Evolutionary conservation across 768 basidiomycete genomes (phyloP).

Genomic region (Daedalea quercina): DNA sequence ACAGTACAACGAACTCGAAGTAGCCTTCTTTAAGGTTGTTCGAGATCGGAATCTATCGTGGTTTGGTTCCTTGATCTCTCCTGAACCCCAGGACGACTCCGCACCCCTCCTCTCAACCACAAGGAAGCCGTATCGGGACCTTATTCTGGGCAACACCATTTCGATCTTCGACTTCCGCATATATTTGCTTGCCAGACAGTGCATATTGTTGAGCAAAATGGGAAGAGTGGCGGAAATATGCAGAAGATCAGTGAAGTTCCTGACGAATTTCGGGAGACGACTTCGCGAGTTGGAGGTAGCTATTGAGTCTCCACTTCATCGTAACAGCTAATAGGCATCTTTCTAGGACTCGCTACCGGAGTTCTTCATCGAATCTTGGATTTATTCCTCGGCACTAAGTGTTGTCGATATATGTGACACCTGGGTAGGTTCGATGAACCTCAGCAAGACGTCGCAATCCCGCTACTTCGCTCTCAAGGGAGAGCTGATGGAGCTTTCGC

Average conservation of each 20-base stretch:
- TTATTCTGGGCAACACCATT: constrained; percentile 86
- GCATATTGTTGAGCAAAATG: constrained; percentile 63
- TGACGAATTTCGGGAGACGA: constrained; percentile 68
- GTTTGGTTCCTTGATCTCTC: constrained; percentile 83
- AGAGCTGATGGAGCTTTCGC: constrained; percentile 86
- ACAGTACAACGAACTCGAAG: constrained; percentile 90
- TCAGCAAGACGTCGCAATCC: constrained; percentile 40
- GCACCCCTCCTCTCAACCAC: constrained; percentile 68
- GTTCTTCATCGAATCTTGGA: constrained; percentile 90
- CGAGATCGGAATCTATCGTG: constrained; percentile 84
- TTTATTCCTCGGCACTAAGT: constrained; percentile 82
- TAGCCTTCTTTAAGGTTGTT: constrained; percentile 66
- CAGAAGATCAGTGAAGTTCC: constrained; percentile 64
- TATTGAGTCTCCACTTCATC: constrained; percentile 5
- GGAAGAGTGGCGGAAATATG: constrained; percentile 66
- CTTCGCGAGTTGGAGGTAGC: constrained; percentile 73
- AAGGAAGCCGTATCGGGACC: constrained; percentile 83
- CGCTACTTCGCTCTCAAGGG: constrained; percentile 72
- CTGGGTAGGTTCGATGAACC: constrained; percentile 50
- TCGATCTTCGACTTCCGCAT: constrained; percentile 90
- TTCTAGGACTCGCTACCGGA: constrained; percentile 44
- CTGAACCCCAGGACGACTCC: constrained; percentile 67
- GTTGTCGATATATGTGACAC: constrained; percentile 73
- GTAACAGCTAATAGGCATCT: background rate
- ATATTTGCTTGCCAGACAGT: constrained; percentile 87